These are phyloP conservation scores for Epipyxis sp. DNA, from an alignment of 108 stramenopile genomes.

Conservation along the genomic window DNA sequence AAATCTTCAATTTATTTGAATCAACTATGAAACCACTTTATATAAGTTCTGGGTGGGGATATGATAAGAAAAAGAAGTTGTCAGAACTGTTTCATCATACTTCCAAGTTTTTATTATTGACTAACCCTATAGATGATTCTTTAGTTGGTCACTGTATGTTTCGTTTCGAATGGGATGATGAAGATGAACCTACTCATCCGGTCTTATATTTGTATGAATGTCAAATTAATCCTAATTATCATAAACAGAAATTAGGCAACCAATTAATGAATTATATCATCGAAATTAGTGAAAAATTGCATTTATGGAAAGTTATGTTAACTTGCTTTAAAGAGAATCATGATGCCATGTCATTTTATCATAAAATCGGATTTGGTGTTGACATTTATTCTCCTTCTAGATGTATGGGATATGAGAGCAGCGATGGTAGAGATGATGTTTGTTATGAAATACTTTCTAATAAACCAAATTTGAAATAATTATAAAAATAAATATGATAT, in stretches of 20 bases:
- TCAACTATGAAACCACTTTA: constrained; percentile 6
- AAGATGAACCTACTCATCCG: constrained; percentile 28
- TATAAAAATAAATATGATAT: no score
- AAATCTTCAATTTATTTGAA: background rate
- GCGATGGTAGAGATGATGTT: background rate
- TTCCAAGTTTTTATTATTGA: constrained; percentile 15
- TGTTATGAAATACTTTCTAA: constrained; percentile 16
- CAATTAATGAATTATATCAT: background rate
- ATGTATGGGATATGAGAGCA: no score
- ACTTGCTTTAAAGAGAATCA: constrained; percentile 25
- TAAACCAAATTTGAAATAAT: no score
- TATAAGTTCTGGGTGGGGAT: background rate
- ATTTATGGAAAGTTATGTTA: background rate
- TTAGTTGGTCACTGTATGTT: constrained; percentile 8
- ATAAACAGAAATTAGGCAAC: background rate
- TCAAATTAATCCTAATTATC: background rate
- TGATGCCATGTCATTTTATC: constrained; percentile 6
- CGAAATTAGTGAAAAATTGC: background rate
- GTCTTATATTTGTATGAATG: constrained; percentile 20
- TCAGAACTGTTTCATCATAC: constrained; percentile 4
- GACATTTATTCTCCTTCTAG: constrained; percentile 22
- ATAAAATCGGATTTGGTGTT: constrained; percentile 1
- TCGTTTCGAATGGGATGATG: constrained; percentile 29
- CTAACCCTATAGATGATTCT: background rate
- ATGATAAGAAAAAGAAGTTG: background rate